A percentile compares a stretch with the other conserved stretches of the same genome.
phyloP scores from a whole-genome alignment of 1,284 basidiomycete species.

The Pseudozyma thailandica region DNA sequence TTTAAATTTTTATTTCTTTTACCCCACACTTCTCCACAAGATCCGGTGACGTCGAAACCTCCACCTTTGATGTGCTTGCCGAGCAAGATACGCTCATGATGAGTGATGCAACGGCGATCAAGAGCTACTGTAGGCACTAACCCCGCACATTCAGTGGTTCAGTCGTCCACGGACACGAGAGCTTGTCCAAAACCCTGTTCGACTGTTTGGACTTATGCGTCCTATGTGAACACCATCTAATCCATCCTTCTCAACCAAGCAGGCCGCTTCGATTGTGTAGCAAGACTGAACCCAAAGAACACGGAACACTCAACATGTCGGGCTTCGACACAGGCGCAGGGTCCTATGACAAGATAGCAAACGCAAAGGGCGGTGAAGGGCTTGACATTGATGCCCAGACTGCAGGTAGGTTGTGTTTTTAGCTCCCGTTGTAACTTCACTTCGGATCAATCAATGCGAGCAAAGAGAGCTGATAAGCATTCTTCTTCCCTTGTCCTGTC shows the following conservation, averaged over 20 bases:
- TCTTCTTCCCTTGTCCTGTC: too few relatives aligned
- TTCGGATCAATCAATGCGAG: too few relatives aligned
- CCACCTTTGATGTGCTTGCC: constrained; percentile 1
- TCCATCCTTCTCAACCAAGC: background rate
- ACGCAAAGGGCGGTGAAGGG: constrained; percentile 15
- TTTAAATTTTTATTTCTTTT: background rate
- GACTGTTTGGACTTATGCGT: too few relatives aligned
- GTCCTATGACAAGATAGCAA: constrained; percentile 17
- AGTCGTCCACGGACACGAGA: too few relatives aligned
- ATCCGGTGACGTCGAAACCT: constrained; percentile 20
- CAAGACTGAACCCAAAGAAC: background rate
- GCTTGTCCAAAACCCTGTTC: too few relatives aligned
- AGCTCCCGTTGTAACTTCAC: background rate
- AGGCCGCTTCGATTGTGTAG: background rate
- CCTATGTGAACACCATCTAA: too few relatives aligned
- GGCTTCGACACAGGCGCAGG: constrained; percentile 22
- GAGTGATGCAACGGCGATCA: constrained; percentile 12
- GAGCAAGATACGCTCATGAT: constrained; percentile 4
- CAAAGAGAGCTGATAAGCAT: background rate
- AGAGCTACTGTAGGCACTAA: too few relatives aligned
- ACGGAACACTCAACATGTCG: too few relatives aligned
- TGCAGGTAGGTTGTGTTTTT: constrained; percentile 9
- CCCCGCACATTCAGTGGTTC: too few relatives aligned
- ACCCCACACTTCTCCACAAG: constrained; percentile 12
- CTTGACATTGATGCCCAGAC: constrained; percentile 24